Evolutionary conservation across 345 rosid genomes (phyloP), one percentile per base, ranked within the genome.

Genomic region (Gynandropsis gynandra): DNA sequence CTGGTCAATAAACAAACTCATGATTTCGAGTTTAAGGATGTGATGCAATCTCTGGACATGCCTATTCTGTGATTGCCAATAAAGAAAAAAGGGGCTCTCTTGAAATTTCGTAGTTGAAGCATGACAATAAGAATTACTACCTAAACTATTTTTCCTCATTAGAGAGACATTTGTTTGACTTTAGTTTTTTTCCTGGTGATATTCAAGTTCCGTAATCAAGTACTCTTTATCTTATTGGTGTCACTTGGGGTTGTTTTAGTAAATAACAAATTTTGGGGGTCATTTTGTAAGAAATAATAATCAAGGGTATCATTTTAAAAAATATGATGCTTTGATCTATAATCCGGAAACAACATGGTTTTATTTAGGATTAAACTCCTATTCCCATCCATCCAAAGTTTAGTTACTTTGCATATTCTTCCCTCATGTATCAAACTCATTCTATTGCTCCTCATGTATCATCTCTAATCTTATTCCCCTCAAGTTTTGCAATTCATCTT

Each of bases 11-110:
- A 77, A 54, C 66, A 80, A 52, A 74, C 96, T 0, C 78, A 55
- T 15, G 82, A 90, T 56, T 90, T 87, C 32, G 95, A 90, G 60
- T 87, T 90, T 76, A 80, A 82, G 70, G 96, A 87, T 66, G 93
- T 92, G 52, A 41, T 87, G 27, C 77, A 71, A 69, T 82, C 93
- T 35, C 59, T 92, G 64, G 76, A 82, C 45, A 82, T 92, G 92
- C 95, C 98, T 44, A 29, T 65, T 37, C 53, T 82, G 0, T 90
- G 69, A 79, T 57, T 55, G 13, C 12, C 10, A 5, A 42, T 24
- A 45, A 13, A 33, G 13, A 15, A 2, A 31, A 9, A 50, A 16
- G 35, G 47, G 52, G 14, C 20, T 42, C 27, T 42, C 13, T 69
- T 59, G 36, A 59, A 13, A 39, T 16, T 21, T 45, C 38, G 44